Evolutionary conservation across 2,329 filamentous ascomycete genomes (phyloP).

Genomic region (Talaromyces atroroseus): DNA sequence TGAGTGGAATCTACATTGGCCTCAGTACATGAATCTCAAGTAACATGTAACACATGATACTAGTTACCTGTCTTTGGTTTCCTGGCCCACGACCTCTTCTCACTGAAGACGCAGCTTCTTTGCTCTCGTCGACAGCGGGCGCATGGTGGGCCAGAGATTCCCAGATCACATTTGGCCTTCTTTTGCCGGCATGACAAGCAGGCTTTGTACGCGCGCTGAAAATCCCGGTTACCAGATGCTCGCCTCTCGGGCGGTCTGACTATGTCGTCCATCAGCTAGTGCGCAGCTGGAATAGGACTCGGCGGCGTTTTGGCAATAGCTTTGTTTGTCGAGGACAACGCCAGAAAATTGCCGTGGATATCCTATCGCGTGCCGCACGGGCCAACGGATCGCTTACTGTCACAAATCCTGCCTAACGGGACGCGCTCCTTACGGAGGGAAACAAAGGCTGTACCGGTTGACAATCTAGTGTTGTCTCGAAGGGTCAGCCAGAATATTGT

Average conservation of each 20-base stretch:
- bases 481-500: neutral
- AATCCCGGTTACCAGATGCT: constrained; percentile 11
- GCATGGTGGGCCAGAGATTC: constrained; percentile 38
- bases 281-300: neutral
- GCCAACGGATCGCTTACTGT: constrained; percentile 6
- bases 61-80: constrained; percentile 27
- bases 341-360: constrained; percentile 7
- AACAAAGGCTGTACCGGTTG: neutral
- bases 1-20: neutral
- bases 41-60: neutral
- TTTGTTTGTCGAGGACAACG: neutral
- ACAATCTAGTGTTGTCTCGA: neutral
- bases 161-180: constrained; percentile 49
- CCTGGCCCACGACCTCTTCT: constrained; percentile 38
- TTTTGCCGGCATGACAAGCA: constrained; percentile 49
- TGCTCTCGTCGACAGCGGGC: constrained; percentile 48
- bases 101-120: constrained; percentile 45
- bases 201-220: constrained; percentile 51
- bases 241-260: constrained; percentile 10
- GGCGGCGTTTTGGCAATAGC: neutral
- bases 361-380: constrained; percentile 2
- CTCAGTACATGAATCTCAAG: neutral
- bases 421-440: neutral
- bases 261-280: constrained; percentile 8
- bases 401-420: neutral